A percentile compares a stretch with the other conserved stretches of the same genome.
phyloP scores from a whole-genome alignment of 768 basidiomycete species.

The Boletus reticulatus region DNA sequence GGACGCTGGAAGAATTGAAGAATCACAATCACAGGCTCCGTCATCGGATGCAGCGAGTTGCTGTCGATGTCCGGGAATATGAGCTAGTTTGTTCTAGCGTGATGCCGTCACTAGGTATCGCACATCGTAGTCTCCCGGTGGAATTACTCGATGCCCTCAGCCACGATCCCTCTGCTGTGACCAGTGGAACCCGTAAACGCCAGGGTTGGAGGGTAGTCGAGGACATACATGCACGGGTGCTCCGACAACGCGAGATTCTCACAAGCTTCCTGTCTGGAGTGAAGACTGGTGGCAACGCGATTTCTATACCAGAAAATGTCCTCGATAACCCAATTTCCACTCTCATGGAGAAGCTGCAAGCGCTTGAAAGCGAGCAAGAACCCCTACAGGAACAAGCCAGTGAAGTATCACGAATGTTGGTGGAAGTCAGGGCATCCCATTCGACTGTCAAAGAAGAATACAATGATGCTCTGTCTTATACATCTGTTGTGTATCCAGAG shows the following conservation, averaged over 20 bases:
- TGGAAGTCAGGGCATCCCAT: constrained; percentile 55
- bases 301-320: constrained; percentile 36
- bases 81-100: constrained; percentile 57
- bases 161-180: constrained; percentile 77
- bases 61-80: constrained; percentile 61
- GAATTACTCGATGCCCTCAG: constrained; percentile 73
- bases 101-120: constrained; percentile 45
- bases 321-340: constrained; percentile 53
- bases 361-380: constrained; percentile 46
- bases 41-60: constrained; percentile 65
- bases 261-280: constrained; percentile 40
- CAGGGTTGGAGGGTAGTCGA: constrained; percentile 74
- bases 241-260: constrained; percentile 58
- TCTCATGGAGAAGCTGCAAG: constrained; percentile 48
- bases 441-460: constrained; percentile 59
- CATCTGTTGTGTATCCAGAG: constrained; percentile 78
- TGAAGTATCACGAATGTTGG: constrained; percentile 48
- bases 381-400: constrained; percentile 46
- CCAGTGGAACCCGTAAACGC: constrained; percentile 57
- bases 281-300: not conserved
- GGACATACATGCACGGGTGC: constrained; percentile 64
- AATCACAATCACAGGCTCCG: constrained; percentile 67
- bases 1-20: constrained; percentile 57
- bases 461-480: constrained; percentile 61
- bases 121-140: constrained; percentile 50